Percentiles rank a stretch among this genome's conserved stretches.
Conservation (phyloP, 73 alveolate genomes). For the Chromera velia region DNA sequence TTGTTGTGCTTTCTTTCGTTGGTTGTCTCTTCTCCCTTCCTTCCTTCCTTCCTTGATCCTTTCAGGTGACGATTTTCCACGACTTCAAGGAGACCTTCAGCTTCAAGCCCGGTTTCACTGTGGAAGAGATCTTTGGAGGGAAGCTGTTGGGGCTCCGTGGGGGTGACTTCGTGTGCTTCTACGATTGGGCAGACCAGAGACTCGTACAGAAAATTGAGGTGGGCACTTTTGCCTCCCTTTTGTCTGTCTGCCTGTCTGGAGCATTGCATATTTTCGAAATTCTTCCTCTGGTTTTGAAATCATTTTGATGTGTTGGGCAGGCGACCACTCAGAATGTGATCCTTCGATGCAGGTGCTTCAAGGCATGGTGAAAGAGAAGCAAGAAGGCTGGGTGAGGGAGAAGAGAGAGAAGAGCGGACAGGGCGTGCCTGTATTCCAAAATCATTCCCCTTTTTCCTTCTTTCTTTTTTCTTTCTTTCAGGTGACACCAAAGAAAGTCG, state of each 20-base stretch:
- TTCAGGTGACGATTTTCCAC: constrained; percentile 47
- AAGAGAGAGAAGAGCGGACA: neutral
- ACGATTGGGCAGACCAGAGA: constrained; percentile 73
- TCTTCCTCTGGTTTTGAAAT: constrained; percentile 86
- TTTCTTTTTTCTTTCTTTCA: too few species aligned
- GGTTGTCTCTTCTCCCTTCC: too few species aligned
- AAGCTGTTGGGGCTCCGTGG: constrained; percentile 75
- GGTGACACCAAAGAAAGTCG: too few species aligned
- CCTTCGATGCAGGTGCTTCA: too few species aligned
- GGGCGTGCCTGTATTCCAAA: too few species aligned
- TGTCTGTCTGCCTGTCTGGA: constrained; percentile 83
- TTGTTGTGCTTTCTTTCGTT: too few species aligned
- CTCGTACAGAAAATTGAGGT: neutral
- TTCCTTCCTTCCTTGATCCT: too few species aligned
- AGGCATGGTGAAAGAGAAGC: too few species aligned
- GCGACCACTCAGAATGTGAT: too few species aligned
- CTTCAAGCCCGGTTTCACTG: constrained; percentile 79
- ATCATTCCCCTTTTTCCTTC: too few species aligned
- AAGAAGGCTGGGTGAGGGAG: too few species aligned
- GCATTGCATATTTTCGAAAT: constrained; percentile 84
- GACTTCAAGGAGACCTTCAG: constrained; percentile 75
- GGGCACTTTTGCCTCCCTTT: constrained; percentile 40
- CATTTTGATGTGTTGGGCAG: too few species aligned
- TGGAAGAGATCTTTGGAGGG: constrained; percentile 85
- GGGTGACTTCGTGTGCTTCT: constrained; percentile 82